These are phyloP conservation scores for Paramyrothecium sp. DNA, from an alignment of 2,329 filamentous ascomycete genomes.

Conservation along the genomic window DNA sequence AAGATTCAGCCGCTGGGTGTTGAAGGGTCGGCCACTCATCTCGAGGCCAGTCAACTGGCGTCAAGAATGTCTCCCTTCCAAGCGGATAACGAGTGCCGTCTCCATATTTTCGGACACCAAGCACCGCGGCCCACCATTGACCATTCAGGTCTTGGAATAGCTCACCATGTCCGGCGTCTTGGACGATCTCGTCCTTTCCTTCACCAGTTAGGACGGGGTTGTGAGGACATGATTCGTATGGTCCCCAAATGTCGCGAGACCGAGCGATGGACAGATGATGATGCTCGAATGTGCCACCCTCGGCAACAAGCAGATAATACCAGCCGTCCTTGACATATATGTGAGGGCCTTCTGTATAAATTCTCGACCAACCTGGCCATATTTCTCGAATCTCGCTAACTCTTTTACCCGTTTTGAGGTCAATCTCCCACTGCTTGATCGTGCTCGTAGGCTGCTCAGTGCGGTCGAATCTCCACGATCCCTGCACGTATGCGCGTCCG, in stretches of 20 bases:
- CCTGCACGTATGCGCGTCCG: slow-evolving; percentile 26
- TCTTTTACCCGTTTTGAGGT: slow-evolving; percentile 14
- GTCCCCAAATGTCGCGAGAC: background rate
- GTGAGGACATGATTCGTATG: background rate
- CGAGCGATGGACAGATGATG: background rate
- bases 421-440: slow-evolving; percentile 23
- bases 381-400: slow-evolving; percentile 13
- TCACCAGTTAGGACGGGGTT: background rate
- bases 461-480: slow-evolving; percentile 6
- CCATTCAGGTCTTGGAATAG: background rate
- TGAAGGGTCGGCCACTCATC: background rate
- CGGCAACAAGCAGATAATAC: background rate
- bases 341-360: background rate
- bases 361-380: slow-evolving; percentile 9
- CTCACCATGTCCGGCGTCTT: background rate
- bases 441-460: background rate
- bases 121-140: background rate
- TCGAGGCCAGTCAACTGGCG: background rate
- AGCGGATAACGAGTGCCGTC: background rate
- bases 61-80: background rate
- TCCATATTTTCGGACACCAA: background rate
- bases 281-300: background rate
- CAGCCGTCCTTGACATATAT: background rate
- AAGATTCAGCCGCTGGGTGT: no score
- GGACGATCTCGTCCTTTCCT: background rate